phyloP scores from a whole-genome alignment of 805 yeast genomes.

The Lipomyces sp. region DNA sequence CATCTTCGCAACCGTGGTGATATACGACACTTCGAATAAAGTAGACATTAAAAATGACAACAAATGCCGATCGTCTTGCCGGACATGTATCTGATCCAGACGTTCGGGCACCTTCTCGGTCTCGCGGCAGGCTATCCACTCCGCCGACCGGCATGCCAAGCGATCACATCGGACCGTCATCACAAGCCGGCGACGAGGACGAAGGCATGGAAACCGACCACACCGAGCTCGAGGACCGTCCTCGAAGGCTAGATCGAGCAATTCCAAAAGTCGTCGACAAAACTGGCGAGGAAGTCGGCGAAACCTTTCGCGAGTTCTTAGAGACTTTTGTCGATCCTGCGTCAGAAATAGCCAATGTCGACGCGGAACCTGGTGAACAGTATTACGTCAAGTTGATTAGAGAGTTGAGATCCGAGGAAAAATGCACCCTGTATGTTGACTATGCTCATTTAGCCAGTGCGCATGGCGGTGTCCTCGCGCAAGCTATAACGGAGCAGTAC shows the following conservation, averaged over 20 bases:
- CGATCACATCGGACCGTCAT: constrained; percentile 6
- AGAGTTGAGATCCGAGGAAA: constrained; percentile 75
- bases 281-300: constrained; percentile 92
- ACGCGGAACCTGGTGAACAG: constrained; percentile 30
- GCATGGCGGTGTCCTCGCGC: constrained; percentile 78
- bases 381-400: constrained; percentile 79
- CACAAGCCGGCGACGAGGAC: constrained; percentile 12
- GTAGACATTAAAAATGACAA: constrained; percentile 14
- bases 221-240: constrained; percentile 29
- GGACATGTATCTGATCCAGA: constrained; percentile 23
- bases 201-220: constrained; percentile 17
- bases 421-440: constrained; percentile 81
- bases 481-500: constrained; percentile 88
- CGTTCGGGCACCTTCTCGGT: constrained; percentile 9
- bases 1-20: not conserved
- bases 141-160: constrained; percentile 10
- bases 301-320: constrained; percentile 83
- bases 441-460: constrained; percentile 74
- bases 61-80: constrained; percentile 22
- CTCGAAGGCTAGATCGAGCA: constrained; percentile 43
- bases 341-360: constrained; percentile 46
- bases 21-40: not conserved
- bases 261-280: constrained; percentile 88
- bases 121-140: constrained; percentile 1
- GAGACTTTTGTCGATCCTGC: constrained; percentile 62